Percentiles rank a stretch among this genome's conserved stretches.
These are phyloP conservation scores for Spathaspora passalidarum DNA, from an alignment of 805 yeast species.

Conservation along the genomic window DNA sequence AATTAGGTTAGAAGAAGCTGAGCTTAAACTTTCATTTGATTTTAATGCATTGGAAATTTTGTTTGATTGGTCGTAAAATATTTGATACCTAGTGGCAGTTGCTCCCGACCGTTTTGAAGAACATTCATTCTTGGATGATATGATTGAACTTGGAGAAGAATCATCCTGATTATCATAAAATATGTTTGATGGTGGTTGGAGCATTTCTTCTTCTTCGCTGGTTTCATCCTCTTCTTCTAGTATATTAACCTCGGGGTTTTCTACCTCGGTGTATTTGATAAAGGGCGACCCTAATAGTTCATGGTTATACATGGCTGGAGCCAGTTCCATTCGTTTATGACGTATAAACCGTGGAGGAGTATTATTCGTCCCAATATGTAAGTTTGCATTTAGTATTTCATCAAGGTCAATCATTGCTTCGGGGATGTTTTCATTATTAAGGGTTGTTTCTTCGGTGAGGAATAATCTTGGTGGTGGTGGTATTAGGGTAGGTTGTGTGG, in stretches of 20 bases:
- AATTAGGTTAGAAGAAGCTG: slow-evolving; percentile 1
- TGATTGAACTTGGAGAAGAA: slow-evolving; percentile 32
- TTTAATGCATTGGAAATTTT: slow-evolving; percentile 45
- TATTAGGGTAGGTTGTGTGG: slow-evolving; percentile 5
- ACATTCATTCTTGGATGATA: slow-evolving; percentile 30
- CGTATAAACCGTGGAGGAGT: slow-evolving; percentile 1
- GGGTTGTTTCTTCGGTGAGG: slow-evolving; percentile 8
- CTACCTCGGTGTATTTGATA: slow-evolving; percentile 12
- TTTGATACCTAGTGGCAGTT: slow-evolving; percentile 42
- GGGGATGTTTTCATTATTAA: slow-evolving; percentile 19
- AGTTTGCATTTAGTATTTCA: slow-evolving; percentile 30
- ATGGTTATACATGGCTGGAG: slow-evolving; percentile 19
- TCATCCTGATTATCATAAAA: slow-evolving; percentile 30
- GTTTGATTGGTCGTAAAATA: slow-evolving; percentile 44
- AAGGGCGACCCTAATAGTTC: slow-evolving; percentile 33
- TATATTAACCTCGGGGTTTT: slow-evolving; percentile 7
- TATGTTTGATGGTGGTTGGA: slow-evolving; percentile 5
- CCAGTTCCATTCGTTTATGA: slow-evolving; percentile 20
- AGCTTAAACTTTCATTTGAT: slow-evolving; percentile 21
- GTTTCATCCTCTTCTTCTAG: neutral
- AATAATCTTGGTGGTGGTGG: slow-evolving; percentile 8
- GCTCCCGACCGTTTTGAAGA: slow-evolving; percentile 37
- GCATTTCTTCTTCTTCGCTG: slow-evolving; percentile 4
- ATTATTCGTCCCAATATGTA: slow-evolving; percentile 20
- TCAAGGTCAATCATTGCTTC: slow-evolving; percentile 41